These are phyloP conservation scores for Puccinia hordei DNA, from an alignment of 1,284 basidiomycete genomes.

Conservation along the genomic window DNA sequence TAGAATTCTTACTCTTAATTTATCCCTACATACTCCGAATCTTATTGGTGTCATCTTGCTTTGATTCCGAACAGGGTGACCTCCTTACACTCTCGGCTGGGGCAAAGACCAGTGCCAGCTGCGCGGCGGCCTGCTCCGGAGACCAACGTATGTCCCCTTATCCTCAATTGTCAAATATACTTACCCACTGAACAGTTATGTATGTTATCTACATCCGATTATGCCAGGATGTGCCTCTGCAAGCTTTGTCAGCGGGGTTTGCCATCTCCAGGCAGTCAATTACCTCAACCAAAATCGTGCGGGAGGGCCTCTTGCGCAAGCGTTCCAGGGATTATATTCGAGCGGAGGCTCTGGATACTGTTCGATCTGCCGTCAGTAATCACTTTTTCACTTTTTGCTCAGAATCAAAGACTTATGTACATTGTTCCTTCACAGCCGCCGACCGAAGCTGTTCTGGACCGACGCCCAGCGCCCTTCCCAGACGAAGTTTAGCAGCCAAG, in stretches of 20 bases:
- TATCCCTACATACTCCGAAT: too few relatives aligned
- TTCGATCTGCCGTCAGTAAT: conserved; percentile 11
- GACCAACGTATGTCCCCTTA: conserved; percentile 2
- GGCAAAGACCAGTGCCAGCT: conserved; percentile 17
- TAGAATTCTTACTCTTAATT: neutral
- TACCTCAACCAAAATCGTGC: conserved; percentile 23
- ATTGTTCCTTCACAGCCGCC: neutral
- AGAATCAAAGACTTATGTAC: neutral
- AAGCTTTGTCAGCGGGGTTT: neutral
- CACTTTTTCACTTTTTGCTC: neutral
- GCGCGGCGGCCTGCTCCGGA: neutral
- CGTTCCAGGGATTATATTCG: conserved; percentile 18
- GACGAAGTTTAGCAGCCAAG: conserved; percentile 3
- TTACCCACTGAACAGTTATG: too few relatives aligned
- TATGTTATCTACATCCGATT: too few relatives aligned
- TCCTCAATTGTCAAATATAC: neutral
- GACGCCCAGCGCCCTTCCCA: neutral
- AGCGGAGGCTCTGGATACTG: conserved; percentile 7
- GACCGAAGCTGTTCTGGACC: conserved; percentile 33
- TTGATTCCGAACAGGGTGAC: neutral
- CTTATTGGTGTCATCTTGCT: neutral
- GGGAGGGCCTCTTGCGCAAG: conserved; percentile 20
- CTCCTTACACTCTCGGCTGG: conserved; percentile 4
- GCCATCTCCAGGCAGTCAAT: neutral
- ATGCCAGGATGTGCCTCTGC: conserved; percentile 13